A percentile compares a stretch with the other conserved stretches of the same genome.
Conservation (phyloP, 2,329 filamentous ascomycete species). For the Cordyceps javanica region DNA sequence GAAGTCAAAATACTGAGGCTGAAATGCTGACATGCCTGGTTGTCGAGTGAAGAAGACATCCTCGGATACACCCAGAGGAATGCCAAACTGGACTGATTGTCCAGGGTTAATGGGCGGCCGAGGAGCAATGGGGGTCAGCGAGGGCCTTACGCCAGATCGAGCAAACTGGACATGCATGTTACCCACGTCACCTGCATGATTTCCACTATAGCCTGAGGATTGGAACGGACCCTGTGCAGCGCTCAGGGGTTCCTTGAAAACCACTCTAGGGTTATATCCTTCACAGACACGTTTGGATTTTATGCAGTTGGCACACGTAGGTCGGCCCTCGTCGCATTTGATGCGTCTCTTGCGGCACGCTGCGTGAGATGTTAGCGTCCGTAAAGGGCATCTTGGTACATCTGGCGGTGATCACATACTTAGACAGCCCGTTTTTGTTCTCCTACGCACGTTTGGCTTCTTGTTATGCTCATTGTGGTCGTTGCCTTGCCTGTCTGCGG, state of each 20-base stretch:
- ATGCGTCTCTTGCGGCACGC: slow-evolving; percentile 92
- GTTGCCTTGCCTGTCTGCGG: slow-evolving; percentile 28
- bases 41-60: slow-evolving; percentile 7
- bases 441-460: slow-evolving; percentile 50
- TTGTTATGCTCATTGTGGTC: slow-evolving; percentile 39
- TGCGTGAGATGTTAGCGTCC: slow-evolving; percentile 27
- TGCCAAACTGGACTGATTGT: not conserved
- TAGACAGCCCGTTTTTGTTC: slow-evolving; percentile 89
- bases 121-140: slow-evolving; percentile 40
- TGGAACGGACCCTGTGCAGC: slow-evolving; percentile 23
- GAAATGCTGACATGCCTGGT: not conserved
- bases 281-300: slow-evolving; percentile 81
- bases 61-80: not conserved
- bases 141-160: slow-evolving; percentile 16
- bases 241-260: slow-evolving; percentile 70
- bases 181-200: slow-evolving; percentile 24
- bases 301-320: slow-evolving; percentile 76
- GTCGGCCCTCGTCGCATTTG: slow-evolving; percentile 90
- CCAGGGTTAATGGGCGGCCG: slow-evolving; percentile 4
- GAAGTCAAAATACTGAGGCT: slow-evolving; percentile 7
- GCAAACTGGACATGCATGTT: slow-evolving; percentile 6
- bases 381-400: not conserved
- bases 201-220: slow-evolving; percentile 7
- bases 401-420: slow-evolving; percentile 47
- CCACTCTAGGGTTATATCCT: slow-evolving; percentile 73